phyloP scores from a whole-genome alignment of 2,329 filamentous ascomycete genomes.

The Stagonosporopsis vannaccii region DNA sequence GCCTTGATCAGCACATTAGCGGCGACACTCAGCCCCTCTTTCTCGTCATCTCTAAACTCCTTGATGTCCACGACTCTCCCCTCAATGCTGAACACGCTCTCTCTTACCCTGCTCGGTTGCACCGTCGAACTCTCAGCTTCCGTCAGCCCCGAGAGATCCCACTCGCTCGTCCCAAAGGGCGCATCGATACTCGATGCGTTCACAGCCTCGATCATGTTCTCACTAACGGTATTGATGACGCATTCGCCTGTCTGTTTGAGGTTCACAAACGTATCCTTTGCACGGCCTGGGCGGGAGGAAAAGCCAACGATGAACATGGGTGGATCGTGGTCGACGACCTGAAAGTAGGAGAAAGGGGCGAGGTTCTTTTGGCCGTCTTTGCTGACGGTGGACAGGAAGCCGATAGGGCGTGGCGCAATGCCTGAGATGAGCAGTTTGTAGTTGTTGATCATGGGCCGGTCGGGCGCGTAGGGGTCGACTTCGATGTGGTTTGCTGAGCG shows the following conservation, averaged over 20 bases:
- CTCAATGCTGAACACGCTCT: conserved; percentile 81
- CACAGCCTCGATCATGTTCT: conserved; percentile 81
- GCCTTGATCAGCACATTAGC: conserved; percentile 73
- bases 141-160: conserved; percentile 76
- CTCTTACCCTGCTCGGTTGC: conserved; percentile 71
- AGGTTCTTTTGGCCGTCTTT: conserved; percentile 30
- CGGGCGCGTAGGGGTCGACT: conserved; percentile 25
- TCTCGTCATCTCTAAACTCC: conserved; percentile 75
- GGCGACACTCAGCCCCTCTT: conserved; percentile 73
- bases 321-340: conserved; percentile 34
- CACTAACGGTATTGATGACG: conserved; percentile 79
- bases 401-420: conserved; percentile 25
- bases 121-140: conserved; percentile 70
- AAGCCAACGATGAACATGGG: conserved; percentile 31
- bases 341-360: conserved; percentile 39
- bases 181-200: conserved; percentile 78
- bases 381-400: conserved; percentile 24
- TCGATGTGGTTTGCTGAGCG: conserved; percentile 13
- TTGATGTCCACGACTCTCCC: conserved; percentile 72
- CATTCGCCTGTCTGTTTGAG: conserved; percentile 33
- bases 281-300: conserved; percentile 11
- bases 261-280: conserved; percentile 33
- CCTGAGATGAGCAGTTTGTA: conserved; percentile 28
- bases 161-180: conserved; percentile 77
- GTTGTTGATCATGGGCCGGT: conserved; percentile 23